Percentiles rank a stretch among this genome's conserved stretches.
phyloP scores from a whole-genome alignment of 176 grass and related monocot species.

The Eleusine indica region DNA sequence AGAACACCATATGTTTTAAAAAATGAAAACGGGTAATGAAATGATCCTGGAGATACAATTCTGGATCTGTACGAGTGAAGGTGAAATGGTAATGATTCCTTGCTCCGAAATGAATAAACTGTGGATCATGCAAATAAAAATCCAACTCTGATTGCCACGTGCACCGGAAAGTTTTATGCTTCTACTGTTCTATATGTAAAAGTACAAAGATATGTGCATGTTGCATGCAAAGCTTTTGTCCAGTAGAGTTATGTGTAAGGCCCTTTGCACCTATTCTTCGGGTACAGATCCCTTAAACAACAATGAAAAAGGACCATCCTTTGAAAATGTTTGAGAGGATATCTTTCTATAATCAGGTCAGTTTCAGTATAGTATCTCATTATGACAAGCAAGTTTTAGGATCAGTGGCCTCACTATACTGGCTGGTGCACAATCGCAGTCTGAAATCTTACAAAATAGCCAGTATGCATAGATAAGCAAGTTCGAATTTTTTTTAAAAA shows the following conservation, averaged over 20 bases:
- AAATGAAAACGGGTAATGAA: slow-evolving; percentile 19
- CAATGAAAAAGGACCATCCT: slow-evolving; percentile 4
- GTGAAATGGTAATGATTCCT: background rate
- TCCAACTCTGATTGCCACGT: background rate
- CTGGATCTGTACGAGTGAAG: slow-evolving; percentile 17
- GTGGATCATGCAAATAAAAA: slow-evolving; percentile 4
- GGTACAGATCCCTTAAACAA: slow-evolving; percentile 17
- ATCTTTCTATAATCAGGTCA: slow-evolving; percentile 1
- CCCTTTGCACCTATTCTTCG: slow-evolving; percentile 5
- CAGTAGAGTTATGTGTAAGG: slow-evolving; percentile 4
- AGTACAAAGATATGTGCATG: slow-evolving; percentile 2
- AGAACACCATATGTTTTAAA: slow-evolving; percentile 14
- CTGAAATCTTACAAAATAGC: slow-evolving; percentile 1
- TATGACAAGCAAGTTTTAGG: slow-evolving; percentile 13
- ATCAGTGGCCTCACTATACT: slow-evolving; percentile 2
- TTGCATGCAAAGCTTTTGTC: slow-evolving; percentile 1
- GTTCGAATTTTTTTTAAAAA: background rate
- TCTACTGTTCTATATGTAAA: slow-evolving; percentile 15
- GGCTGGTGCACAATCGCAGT: background rate
- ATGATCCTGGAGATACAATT: slow-evolving; percentile 16
- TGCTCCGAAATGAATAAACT: slow-evolving; percentile 12
- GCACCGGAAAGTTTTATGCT: background rate
- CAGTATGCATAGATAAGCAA: background rate
- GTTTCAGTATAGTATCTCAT: slow-evolving; percentile 17
- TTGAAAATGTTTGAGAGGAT: slow-evolving; percentile 2